A percentile compares a stretch with the other conserved stretches of the same genome.
These are phyloP conservation scores for Fusarium albosuccineum DNA, from an alignment of 2,329 filamentous ascomycete species.

Conservation along the genomic window DNA sequence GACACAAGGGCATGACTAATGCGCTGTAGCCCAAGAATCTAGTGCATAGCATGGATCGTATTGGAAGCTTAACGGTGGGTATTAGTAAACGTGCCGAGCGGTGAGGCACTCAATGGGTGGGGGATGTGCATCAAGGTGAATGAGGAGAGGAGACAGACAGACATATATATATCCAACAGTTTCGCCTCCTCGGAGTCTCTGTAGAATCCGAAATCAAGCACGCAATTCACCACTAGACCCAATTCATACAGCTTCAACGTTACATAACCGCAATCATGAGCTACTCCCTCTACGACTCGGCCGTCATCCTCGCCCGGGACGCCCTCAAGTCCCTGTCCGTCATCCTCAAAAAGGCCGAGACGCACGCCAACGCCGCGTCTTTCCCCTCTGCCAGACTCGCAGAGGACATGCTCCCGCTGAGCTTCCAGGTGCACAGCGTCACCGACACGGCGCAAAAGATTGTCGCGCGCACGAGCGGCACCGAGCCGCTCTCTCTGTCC, in stretches of 20 bases:
- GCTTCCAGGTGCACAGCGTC: slow-evolving; percentile 55
- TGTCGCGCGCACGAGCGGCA: slow-evolving; percentile 51
- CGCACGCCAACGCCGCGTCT: slow-evolving; percentile 48
- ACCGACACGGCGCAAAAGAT: slow-evolving; percentile 50
- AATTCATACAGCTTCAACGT: slow-evolving; percentile 13
- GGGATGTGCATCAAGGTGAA: background rate
- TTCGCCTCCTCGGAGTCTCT: slow-evolving; percentile 3
- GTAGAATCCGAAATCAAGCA: slow-evolving; percentile 23
- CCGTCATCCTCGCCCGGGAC: slow-evolving; percentile 50
- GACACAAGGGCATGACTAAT: slow-evolving; percentile 34
- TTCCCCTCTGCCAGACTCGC: slow-evolving; percentile 51
- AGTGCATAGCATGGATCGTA: slow-evolving; percentile 9
- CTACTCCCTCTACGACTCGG: slow-evolving; percentile 58
- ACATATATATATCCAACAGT: slow-evolving; percentile 33
- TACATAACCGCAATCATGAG: slow-evolving; percentile 42
- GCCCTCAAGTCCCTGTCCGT: slow-evolving; percentile 49
- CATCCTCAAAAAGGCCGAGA: slow-evolving; percentile 55
- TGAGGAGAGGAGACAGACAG: background rate
- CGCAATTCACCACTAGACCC: slow-evolving; percentile 33
- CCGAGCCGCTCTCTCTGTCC: slow-evolving; percentile 42
- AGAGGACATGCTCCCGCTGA: slow-evolving; percentile 59
- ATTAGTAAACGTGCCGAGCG: slow-evolving; percentile 32
- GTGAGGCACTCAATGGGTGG: slow-evolving; percentile 15
- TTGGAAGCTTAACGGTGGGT: background rate
- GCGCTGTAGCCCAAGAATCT: slow-evolving; percentile 24